Base-by-base conservation (phyloP, 495 filamentous ascomycete species). In the Penicillium egyptiacum region DNA sequence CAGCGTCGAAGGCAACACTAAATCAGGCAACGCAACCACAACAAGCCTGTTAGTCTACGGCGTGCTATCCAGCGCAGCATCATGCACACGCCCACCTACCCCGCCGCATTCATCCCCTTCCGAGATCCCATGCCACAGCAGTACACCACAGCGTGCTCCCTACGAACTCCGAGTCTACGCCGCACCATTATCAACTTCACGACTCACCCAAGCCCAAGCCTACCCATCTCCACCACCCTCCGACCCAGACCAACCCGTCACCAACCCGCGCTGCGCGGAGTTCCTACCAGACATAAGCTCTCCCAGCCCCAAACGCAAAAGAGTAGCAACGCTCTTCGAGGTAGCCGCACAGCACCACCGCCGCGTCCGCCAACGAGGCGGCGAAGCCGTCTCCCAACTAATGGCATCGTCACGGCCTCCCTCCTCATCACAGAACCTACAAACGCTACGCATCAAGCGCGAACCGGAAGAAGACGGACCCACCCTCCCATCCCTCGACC, bases 11-110 rank as follows among this genome's bases (percentile, higher is more conserved):
- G 59, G 58, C n/a, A 58, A 50, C 17, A 53, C 55, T 16, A 69
- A 62, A 45, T 51, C 52, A 44, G 57, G 65, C 9, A 60, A 53
- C 6, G 56, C 70, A 11, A 51, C 60, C 14, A 68, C 77, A 4
- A 81, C 83, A 11, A 82, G 86, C 53, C 56, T 87, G 8, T 63
- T 87, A 22, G 68, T 87, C 23, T 85, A 86, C 51, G 82, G 75
- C 37, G 64, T 77, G 12, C 40, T 79, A 41, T 75, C 71, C 10
- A 69, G 58, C 51, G 45, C 64, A 20, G 43, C 64, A 20, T 63
- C 65, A 5, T 65, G 60, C 35, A 59, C 70, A 30, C 69, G 71
- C 23, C 75, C 69, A 31, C 80, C 77, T 6, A 79, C 80, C 19
- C 79, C 81, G 5, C 77, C 80, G 11, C 64, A 68, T 28, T 82